Conservation (phyloP, 2,329 filamentous ascomycete species). For the Calonectria multiphialidica region DNA sequence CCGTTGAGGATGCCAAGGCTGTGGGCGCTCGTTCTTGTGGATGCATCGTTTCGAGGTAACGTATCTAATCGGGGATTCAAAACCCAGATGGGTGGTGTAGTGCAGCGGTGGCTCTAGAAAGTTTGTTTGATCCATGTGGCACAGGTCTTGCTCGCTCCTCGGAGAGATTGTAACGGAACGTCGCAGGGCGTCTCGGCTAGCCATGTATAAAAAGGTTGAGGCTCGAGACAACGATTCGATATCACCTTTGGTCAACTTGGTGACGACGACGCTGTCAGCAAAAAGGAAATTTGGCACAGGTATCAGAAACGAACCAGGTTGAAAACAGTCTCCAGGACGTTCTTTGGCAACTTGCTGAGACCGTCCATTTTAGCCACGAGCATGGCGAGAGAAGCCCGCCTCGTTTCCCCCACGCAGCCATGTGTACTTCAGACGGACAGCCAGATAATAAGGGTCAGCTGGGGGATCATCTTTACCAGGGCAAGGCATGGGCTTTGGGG, state of each 20-base stretch:
- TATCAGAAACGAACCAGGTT: neutral
- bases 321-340: neutral
- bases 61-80: neutral
- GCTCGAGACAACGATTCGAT: neutral
- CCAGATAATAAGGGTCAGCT: neutral
- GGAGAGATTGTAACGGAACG: neutral
- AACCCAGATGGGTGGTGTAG: neutral
- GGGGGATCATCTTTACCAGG: neutral
- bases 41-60: neutral
- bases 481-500: neutral
- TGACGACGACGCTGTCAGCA: neutral
- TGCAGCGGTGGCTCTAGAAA: neutral
- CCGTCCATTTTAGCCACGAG: neutral
- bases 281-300: neutral
- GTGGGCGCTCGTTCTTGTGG: neutral
- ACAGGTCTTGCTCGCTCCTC: neutral
- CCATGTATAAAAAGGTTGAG: neutral
- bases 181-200: neutral
- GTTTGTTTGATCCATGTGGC: neutral
- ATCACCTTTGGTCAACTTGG: neutral
- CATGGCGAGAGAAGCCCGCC: neutral
- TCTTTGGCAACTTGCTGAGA: neutral
- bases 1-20: neutral
- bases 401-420: neutral
- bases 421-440: neutral